Evolutionary conservation across 2,329 filamentous ascomycete genomes (phyloP).

Genomic region (Grosmannia serpens): DNA sequence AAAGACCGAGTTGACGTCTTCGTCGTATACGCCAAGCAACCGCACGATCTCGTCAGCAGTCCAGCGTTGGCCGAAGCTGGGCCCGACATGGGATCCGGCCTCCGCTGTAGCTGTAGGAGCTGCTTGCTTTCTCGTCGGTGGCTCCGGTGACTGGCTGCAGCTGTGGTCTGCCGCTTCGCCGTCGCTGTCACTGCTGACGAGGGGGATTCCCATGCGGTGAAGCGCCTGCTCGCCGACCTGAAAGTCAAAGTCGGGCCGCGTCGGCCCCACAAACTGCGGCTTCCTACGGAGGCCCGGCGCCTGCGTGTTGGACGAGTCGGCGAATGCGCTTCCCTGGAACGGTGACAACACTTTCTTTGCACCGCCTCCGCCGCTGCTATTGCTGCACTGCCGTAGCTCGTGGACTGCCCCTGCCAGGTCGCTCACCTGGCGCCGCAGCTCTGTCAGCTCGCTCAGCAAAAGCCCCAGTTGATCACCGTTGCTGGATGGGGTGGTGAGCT

Average conservation of each 20-base stretch:
- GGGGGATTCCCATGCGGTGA: not conserved
- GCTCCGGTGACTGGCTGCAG: not conserved
- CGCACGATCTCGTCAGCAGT: slow-evolving; percentile 4
- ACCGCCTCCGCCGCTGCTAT: not conserved
- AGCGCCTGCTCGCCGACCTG: not conserved
- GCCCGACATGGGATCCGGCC: not conserved
- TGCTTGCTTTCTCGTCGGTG: not conserved
- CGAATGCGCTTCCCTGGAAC: not conserved
- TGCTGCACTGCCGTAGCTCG: not conserved
- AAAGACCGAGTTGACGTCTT: slow-evolving; percentile 25
- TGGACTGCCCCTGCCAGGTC: not conserved
- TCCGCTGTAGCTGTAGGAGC: not conserved
- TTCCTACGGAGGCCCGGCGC: not conserved
- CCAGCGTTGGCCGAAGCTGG: not conserved
- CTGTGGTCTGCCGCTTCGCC: not conserved
- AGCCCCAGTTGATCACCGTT: not conserved
- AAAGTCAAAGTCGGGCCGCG: not conserved
- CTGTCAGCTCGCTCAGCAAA: not conserved
- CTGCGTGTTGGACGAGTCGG: not conserved
- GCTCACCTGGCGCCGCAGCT: not conserved
- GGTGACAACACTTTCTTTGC: not conserved
- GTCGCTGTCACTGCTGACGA: not conserved
- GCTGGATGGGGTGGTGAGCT: not conserved
- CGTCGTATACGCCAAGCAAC: slow-evolving; percentile 22
- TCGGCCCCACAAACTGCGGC: not conserved